These are phyloP conservation scores for Astraeus odoratus DNA, from an alignment of 768 basidiomycete genomes.

Conservation along the genomic window DNA sequence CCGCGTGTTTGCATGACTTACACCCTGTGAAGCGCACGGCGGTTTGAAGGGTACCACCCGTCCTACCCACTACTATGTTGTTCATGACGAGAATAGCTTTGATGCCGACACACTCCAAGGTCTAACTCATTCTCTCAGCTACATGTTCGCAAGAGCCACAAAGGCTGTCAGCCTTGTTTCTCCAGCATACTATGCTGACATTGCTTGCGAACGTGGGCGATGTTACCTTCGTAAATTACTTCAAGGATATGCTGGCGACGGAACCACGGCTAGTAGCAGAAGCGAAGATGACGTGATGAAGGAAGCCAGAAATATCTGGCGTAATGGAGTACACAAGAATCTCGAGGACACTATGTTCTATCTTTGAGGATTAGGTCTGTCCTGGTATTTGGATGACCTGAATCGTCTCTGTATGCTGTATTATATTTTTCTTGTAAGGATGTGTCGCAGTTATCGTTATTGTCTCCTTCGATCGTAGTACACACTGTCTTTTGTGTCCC, in stretches of 20 bases:
- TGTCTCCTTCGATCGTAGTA: no score
- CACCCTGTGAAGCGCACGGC: slow-evolving; percentile 20
- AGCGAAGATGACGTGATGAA: slow-evolving; percentile 24
- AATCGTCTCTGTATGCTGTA: no score
- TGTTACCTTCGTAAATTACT: slow-evolving; percentile 39
- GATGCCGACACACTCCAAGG: slow-evolving; percentile 37
- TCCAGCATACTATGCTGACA: slow-evolving; percentile 29
- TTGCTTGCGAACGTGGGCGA: slow-evolving; percentile 40
- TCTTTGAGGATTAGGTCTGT: slow-evolving; percentile 29
- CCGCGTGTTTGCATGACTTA: neutral
- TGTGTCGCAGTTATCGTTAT: no score
- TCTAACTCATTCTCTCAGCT: slow-evolving; percentile 39
- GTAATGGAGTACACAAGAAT: slow-evolving; percentile 40
- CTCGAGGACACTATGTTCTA: slow-evolving; percentile 66
- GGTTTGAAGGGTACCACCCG: slow-evolving; percentile 33
- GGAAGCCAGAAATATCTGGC: slow-evolving; percentile 47
- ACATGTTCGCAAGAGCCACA: slow-evolving; percentile 45
- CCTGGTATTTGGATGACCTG: no score
- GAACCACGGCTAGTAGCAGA: slow-evolving; percentile 19
- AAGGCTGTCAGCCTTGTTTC: slow-evolving; percentile 21
- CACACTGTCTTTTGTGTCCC: no score
- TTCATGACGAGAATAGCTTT: slow-evolving; percentile 41
- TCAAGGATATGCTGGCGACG: slow-evolving; percentile 17
- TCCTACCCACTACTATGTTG: slow-evolving; percentile 42
- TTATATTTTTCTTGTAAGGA: no score